Conservation (phyloP, 768 basidiomycete genomes). For the Gymnopilus junonius region DNA sequence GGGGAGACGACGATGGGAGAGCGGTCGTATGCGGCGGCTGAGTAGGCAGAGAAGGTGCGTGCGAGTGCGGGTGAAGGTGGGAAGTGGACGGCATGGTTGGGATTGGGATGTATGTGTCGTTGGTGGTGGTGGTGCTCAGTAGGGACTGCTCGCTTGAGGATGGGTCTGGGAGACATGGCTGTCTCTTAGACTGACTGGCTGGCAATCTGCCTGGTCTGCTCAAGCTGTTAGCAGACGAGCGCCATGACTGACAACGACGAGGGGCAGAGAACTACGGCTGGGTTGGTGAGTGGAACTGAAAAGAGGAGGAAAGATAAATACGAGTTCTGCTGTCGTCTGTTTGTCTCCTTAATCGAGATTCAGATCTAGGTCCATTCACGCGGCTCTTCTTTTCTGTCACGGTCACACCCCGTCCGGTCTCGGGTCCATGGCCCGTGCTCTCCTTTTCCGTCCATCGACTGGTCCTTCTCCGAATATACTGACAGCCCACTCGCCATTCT, state of each 20-base stretch:
- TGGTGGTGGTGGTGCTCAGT: constrained; percentile 30
- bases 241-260: constrained; percentile 2
- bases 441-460: constrained; percentile 1
- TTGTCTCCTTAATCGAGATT: constrained; percentile 1
- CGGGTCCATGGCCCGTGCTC: constrained; percentile 6
- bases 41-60: constrained; percentile 54
- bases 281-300: background rate
- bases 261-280: background rate
- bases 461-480: background rate
- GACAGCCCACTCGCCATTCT: too few species aligned
- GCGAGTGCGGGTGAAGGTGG: constrained; percentile 58
- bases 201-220: background rate
- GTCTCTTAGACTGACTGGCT: background rate
- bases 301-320: constrained; percentile 9
- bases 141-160: constrained; percentile 54
- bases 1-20: constrained; percentile 76
- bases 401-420: constrained; percentile 6
- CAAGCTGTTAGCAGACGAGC: constrained; percentile 7
- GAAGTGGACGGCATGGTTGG: constrained; percentile 48
- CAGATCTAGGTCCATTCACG: constrained; percentile 3
- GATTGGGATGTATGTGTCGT: constrained; percentile 28
- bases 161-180: constrained; percentile 53
- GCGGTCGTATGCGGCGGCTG: constrained; percentile 73
- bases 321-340: constrained; percentile 5
- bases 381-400: constrained; percentile 3